These are phyloP conservation scores for Dryas alaskensis DNA, from an alignment of 306 rosid species.

Conservation along the genomic window DNA sequence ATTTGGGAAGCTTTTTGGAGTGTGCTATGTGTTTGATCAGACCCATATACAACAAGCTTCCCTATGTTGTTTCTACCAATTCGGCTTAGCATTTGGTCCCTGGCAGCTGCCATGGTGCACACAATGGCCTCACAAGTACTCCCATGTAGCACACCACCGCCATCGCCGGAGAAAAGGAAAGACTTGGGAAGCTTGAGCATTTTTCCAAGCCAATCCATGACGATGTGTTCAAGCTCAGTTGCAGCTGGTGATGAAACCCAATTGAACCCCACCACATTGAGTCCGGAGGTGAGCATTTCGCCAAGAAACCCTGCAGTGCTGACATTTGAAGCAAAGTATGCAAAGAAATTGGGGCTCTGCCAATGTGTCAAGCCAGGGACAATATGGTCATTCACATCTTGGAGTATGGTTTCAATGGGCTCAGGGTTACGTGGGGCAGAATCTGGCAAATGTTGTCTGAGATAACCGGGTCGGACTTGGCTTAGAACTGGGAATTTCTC, in stretches of 20 bases:
- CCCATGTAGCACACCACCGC: constrained; percentile 40
- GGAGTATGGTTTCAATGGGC: constrained; percentile 33
- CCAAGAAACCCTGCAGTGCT: constrained; percentile 37
- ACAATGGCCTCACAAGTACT: constrained; percentile 46
- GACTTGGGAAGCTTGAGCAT: constrained; percentile 40
- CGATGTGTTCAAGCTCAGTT: constrained; percentile 41
- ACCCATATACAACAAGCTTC: constrained; percentile 39
- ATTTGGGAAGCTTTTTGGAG: constrained; percentile 32
- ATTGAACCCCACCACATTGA: constrained; percentile 38
- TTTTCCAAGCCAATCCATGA: constrained; percentile 47
- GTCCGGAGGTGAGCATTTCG: constrained; percentile 37
- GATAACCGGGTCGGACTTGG: constrained; percentile 38
- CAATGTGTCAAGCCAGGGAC: constrained; percentile 47
- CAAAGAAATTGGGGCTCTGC: constrained; percentile 37
- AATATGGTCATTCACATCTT: constrained; percentile 30
- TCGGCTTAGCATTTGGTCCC: constrained; percentile 24
- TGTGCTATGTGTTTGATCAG: constrained; percentile 42
- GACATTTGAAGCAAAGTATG: constrained; percentile 11
- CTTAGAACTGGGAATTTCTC: constrained; percentile 35
- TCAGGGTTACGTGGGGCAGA: constrained; percentile 33
- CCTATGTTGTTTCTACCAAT: constrained; percentile 22
- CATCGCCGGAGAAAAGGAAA: constrained; percentile 29
- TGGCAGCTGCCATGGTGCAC: constrained; percentile 36
- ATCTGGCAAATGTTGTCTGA: constrained; percentile 21
- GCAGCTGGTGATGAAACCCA: constrained; percentile 50